Conservation (phyloP, 176 grass and related monocot species). For the Oropetium thomaeum region DNA sequence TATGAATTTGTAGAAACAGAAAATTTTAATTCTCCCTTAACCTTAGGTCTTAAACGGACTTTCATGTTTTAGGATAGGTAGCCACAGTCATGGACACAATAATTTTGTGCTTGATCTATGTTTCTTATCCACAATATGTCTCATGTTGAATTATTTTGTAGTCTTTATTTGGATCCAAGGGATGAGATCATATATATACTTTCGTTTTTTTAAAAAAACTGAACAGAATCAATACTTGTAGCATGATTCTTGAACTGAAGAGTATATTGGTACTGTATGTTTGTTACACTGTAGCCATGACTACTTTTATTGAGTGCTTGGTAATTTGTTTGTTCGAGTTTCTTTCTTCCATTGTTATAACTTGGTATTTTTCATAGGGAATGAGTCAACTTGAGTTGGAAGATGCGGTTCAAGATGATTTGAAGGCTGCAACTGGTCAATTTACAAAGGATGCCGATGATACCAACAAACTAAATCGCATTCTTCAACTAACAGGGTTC, state of each 20-base stretch:
- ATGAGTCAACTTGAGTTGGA: conserved; percentile 75
- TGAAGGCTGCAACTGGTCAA: conserved; percentile 63
- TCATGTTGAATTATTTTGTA: neutral
- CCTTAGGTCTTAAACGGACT: neutral
- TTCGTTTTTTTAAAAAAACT: neutral
- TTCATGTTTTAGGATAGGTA: neutral
- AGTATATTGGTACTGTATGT: neutral
- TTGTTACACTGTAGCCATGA: neutral
- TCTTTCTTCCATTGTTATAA: conserved; percentile 4
- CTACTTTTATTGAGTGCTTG: neutral
- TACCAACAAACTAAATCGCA: conserved; percentile 50
- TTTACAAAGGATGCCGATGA: conserved; percentile 62
- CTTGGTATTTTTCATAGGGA: conserved; percentile 27
- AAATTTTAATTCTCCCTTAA: neutral
- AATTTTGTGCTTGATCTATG: neutral
- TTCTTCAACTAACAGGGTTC: conserved; percentile 67
- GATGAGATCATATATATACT: neutral
- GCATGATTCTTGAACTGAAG: neutral
- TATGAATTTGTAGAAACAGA: neutral
- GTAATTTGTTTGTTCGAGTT: neutral
- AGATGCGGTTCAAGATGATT: conserved; percentile 65
- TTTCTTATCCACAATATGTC: neutral
- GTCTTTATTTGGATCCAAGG: neutral
- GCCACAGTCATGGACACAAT: neutral
- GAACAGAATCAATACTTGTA: neutral